Base-by-base conservation (phyloP, 352 stramenopile genomes). In the Sclerospora graminicola region DNA sequence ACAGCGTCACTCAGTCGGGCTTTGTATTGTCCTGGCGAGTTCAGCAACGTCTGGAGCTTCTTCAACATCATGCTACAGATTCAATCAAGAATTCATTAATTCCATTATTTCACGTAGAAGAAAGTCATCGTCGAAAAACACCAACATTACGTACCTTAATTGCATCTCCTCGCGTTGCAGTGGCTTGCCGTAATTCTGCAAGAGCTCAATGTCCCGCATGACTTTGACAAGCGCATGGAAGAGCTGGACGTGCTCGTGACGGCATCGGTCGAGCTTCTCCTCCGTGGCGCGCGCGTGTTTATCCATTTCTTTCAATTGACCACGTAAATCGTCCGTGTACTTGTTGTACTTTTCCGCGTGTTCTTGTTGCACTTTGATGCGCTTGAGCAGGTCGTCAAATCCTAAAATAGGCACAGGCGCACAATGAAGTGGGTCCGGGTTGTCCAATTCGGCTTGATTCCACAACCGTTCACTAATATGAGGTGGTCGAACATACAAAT, bases 181-280 rank as follows among this genome's bases (percentile, higher is more conserved):
- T 9, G 82, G 82, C 52, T 93, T 93, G 51, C 79, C 75, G 20
- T 88, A 71, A 47, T 84, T 84, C 54, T 93, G 79, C 21, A 91
- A 55, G 20, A 93, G 66, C 54, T 93, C 82, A 15, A 93, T 86
- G 45, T 93, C 80, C 41, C 84, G 82, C 82, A 93, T 93, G 27
- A 89, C 60, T 66, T 90, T 84, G 45, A 90, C 66, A 4, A 93
- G 70, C 4, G 68, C 70, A 58, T 93, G 82, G 34, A 80, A 86
- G 34, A 93, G 76, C 48, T 88, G 73, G 13, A 86, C 59, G 54
- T 93, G 82, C 45, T 90, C 71, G 28, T 88, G 75, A 11, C 82
- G 76, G 45, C 82, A 93, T 36, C 82, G 83, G 26, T 89, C 79
- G 1, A 93, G 57, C 49, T 93, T 93, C 40, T 89, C 78, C 26